Base-by-base conservation (phyloP, 2,329 filamentous ascomycete genomes). In the Penicillium expansum region DNA sequence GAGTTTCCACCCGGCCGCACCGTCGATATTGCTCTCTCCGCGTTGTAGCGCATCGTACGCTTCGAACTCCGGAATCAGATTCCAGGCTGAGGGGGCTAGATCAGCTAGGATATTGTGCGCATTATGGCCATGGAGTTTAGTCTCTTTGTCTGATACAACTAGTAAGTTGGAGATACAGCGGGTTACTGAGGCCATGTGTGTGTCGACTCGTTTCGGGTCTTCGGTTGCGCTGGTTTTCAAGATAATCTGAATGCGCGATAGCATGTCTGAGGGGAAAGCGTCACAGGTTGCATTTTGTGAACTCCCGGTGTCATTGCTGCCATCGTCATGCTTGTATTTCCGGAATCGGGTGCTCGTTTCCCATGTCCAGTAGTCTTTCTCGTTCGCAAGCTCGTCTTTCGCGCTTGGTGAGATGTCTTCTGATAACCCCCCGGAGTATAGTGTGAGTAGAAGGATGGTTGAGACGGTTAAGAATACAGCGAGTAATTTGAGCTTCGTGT, bases 211-310 rank as follows among this genome's bases (percentile, higher is more conserved):
- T 41, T 76, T 70, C 7, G 69, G 64, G 33, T 65, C 54, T 51
- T 82, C 80, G 55, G 74, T 76, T 52, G 77, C 75, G 48, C 80
- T 79, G 44, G 79, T 80, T 65, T 81, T 82, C 42, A 83, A 67
- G 5, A 81, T 75, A 1, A 80, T 72, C 63, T 80, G 77, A 35
- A 80, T 68, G 44, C 74, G 70, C 8, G 70, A 66, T n/a, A 80
- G 70, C 20, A 76, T 64, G 48, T 76, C 61, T 16, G 65, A 65
- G 22, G 78, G 44, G 69, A 78, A 55, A 2, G 58, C 47, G 32
- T 63, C 58, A 57, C 66, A 68, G 37, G 61, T 51, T 2, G 57
- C 18, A 14, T 33, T 24, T 33, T 33, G 39, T 1, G 38, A 43
- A 4, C 1, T 54, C 5, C 56, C 56, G 1, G 55, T 52, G 9